Conservation (phyloP, 2,329 filamentous ascomycete species). For the Knoxdaviesia proteae region DNA sequence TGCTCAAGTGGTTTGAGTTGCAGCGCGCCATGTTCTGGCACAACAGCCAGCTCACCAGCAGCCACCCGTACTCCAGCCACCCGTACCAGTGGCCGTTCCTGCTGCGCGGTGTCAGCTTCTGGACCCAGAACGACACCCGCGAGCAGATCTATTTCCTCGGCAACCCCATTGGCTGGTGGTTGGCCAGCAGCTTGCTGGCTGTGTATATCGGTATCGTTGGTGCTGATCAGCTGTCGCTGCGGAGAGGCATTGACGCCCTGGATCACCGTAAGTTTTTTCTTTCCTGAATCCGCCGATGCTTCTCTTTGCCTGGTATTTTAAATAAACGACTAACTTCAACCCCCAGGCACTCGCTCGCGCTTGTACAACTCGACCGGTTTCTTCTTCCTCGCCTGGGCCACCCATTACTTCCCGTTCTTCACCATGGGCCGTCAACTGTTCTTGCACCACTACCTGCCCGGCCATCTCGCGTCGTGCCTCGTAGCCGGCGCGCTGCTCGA, state of each 20-base stretch:
- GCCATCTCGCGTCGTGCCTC: slow-evolving; percentile 74
- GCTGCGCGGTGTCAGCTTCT: slow-evolving; percentile 93
- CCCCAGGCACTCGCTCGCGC: slow-evolving; percentile 62
- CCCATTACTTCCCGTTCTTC: slow-evolving; percentile 93
- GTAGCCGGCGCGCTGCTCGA: slow-evolving; percentile 83
- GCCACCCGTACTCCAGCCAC: slow-evolving; percentile 85
- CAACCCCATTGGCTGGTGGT: slow-evolving; percentile 95
- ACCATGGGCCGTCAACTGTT: slow-evolving; percentile 97
- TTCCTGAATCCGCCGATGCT: neutral
- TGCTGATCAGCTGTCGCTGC: slow-evolving; percentile 81
- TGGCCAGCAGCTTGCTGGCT: slow-evolving; percentile 75
- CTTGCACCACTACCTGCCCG: slow-evolving; percentile 91
- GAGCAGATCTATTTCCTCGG: slow-evolving; percentile 98
- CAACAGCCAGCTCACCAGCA: slow-evolving; percentile 94
- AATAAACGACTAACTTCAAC: neutral
- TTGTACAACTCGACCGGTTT: slow-evolving; percentile 98
- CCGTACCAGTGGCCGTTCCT: slow-evolving; percentile 98
- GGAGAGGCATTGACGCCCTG: slow-evolving; percentile 79
- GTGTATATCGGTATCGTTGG: slow-evolving; percentile 83
- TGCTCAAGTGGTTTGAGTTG: slow-evolving; percentile 87
- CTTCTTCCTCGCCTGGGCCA: slow-evolving; percentile 96
- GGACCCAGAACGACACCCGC: slow-evolving; percentile 87
- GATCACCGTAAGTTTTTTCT: slow-evolving; percentile 61
- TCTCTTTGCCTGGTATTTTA: neutral
- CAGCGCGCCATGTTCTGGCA: slow-evolving; percentile 98